Conservation (phyloP, 1,139 yeast genomes). For the Geotrichum siamense region DNA sequence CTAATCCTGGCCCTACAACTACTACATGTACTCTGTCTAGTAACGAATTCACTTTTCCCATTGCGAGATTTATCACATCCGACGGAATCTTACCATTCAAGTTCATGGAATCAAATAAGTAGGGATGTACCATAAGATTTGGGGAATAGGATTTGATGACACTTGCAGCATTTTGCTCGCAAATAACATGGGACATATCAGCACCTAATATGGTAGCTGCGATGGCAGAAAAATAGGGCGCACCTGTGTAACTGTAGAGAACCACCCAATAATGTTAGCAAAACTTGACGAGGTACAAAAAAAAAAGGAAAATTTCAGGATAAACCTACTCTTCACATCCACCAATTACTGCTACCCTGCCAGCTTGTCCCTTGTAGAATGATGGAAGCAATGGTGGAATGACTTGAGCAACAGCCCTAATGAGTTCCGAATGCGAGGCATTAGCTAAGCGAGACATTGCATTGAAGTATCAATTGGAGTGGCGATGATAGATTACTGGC, state of each 20-base stretch:
- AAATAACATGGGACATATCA: slow-evolving; percentile 80
- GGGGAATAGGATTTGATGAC: slow-evolving; percentile 87
- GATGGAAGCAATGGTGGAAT: slow-evolving; percentile 70
- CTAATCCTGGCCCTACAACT: slow-evolving; percentile 91
- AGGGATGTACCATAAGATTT: slow-evolving; percentile 94
- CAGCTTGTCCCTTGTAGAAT: slow-evolving; percentile 91
- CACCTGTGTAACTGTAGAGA: slow-evolving; percentile 67
- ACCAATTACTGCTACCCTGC: slow-evolving; percentile 79
- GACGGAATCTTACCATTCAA: slow-evolving; percentile 20
- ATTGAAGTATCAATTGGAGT: no score
- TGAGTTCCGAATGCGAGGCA: slow-evolving; percentile 18
- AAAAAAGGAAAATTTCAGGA: no score
- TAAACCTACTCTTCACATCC: slow-evolving; percentile 70
- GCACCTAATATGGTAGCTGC: slow-evolving; percentile 82
- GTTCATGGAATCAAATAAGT: slow-evolving; percentile 40
- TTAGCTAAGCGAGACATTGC: slow-evolving; percentile 7
- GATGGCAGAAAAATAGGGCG: slow-evolving; percentile 85
- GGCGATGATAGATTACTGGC: no score
- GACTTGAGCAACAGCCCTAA: slow-evolving; percentile 40
- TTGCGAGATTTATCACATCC: slow-evolving; percentile 31
- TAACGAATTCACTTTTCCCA: slow-evolving; percentile 50
- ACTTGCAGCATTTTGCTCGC: slow-evolving; percentile 70
- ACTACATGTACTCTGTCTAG: slow-evolving; percentile 69
- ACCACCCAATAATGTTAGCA: neutral
- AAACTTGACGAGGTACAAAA: no score